Percentiles rank a stretch among this genome's conserved stretches.
These are phyloP conservation scores for Russula ochroleuca DNA, from an alignment of 768 basidiomycete genomes.

Conservation along the genomic window DNA sequence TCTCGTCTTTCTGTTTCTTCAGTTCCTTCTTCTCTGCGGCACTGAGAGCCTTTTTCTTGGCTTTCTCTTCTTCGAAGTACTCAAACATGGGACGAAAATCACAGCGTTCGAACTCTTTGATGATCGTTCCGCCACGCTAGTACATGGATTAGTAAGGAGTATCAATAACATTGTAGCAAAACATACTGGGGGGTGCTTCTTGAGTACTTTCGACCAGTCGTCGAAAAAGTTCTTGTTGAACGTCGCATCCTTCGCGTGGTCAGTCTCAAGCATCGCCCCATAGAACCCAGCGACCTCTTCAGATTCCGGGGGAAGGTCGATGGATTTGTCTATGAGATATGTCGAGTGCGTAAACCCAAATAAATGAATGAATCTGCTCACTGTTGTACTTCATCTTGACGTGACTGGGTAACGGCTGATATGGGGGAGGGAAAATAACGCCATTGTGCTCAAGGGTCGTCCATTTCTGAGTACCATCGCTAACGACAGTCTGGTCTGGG, in stretches of 20 bases:
- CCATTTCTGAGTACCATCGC: constrained; percentile 85
- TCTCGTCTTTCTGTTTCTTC: constrained; percentile 78
- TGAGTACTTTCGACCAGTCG: constrained; percentile 76
- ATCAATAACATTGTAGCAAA: constrained; percentile 4
- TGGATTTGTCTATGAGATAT: constrained; percentile 55
- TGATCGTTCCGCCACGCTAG: constrained; percentile 68
- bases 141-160: not conserved
- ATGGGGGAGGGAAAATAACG: constrained; percentile 93
- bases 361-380: constrained; percentile 36
- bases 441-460: constrained; percentile 91
- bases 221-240: constrained; percentile 97
- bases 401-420: constrained; percentile 72
- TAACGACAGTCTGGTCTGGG: constrained; percentile 49
- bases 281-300: constrained; percentile 99
- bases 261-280: constrained; percentile 85
- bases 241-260: constrained; percentile 80
- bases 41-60: constrained; percentile 84
- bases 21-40: constrained; percentile 85
- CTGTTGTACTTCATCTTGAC: constrained; percentile 97
- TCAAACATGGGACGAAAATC: constrained; percentile 96
- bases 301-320: constrained; percentile 76
- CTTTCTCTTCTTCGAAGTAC: constrained; percentile 87
- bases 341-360: constrained; percentile 13
- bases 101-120: constrained; percentile 72
- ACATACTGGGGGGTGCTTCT: constrained; percentile 80